Evolutionary conservation across 139 green algal species (phyloP), one percentile per base, ranked within the genome.

Genomic region (Nannochloris sp.): DNA sequence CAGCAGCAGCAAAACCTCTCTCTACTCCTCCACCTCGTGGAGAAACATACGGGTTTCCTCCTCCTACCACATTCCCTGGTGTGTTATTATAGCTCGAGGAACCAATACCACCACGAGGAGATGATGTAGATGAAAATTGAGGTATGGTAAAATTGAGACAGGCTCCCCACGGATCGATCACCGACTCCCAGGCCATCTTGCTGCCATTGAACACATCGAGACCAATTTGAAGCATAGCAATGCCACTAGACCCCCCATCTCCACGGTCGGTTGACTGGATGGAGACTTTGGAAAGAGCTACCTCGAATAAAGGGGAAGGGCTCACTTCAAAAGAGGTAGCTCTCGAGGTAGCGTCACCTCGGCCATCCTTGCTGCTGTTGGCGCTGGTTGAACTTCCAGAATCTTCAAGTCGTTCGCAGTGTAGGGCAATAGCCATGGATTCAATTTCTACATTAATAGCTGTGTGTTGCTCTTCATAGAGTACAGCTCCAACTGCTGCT

Each of bases 101-200:
- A n/a, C n/a, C n/a, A n/a, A n/a, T n/a, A n/a, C n/a, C n/a, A n/a
- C n/a, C n/a, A n/a, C n/a, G n/a, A n/a, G n/a, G n/a, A n/a, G n/a
- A n/a, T n/a, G n/a, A n/a, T n/a, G n/a, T n/a, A n/a, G n/a, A n/a
- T n/a, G n/a, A 19, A 51, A 51, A 51, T 19, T 27, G 29, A 27
- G 60, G 29, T 29, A 61, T n/a, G 13, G 15, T 30, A 1, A 71
- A 3, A 4, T 29, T 29, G 0, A 57, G 24, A 7, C 33, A 31
- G 34, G 78, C 61, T 2, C 32, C 32, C 86, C 86, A 93, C 0
- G 83, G 83, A 68, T 93, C 86, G 1, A 92, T 0, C 29, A 89
- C 47, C 0, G 85, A 81, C 72, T 93, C 86, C 86, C 86, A 93
- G 0, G 75, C 85, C 38, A 81, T 42, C 56, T 84, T 82, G 10